Conservation (phyloP, 257 asterid species). For the Nicotiana obtusifolia region DNA sequence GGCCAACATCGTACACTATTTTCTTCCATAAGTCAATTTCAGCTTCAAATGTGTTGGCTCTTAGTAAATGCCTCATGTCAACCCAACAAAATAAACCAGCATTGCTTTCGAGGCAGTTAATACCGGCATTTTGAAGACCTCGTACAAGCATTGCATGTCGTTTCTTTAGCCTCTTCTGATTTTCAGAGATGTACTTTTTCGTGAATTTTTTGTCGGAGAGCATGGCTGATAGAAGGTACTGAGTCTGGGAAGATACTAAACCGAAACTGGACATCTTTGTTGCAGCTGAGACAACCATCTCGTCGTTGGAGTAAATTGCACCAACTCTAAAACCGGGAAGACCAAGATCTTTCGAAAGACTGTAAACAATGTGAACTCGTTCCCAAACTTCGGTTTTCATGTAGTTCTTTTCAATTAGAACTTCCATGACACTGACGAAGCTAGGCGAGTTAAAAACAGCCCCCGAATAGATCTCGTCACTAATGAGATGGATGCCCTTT, state of each 20-base stretch:
- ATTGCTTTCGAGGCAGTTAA: constrained; percentile 54
- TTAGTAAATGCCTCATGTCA: constrained; percentile 62
- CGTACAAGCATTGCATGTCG: constrained; percentile 51
- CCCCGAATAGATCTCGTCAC: constrained; percentile 84
- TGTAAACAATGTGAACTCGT: constrained; percentile 72
- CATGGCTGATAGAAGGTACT: constrained; percentile 58
- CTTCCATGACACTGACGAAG: constrained; percentile 63
- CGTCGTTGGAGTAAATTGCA: constrained; percentile 58
- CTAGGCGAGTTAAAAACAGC: constrained; percentile 56
- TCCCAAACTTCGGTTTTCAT: constrained; percentile 29
- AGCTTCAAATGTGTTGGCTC: constrained; percentile 39
- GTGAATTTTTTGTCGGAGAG: constrained; percentile 61
- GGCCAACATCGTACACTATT: constrained; percentile 68
- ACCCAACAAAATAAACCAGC: constrained; percentile 86
- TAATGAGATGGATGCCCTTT: constrained; percentile 61
- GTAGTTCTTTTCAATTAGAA: constrained; percentile 33
- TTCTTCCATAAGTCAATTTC: constrained; percentile 80
- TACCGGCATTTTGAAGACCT: constrained; percentile 48
- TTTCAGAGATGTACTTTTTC: constrained; percentile 38
- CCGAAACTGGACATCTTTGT: constrained; percentile 92
- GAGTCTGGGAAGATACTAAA: constrained; percentile 74
- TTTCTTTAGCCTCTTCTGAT: constrained; percentile 41
- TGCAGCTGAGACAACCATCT: constrained; percentile 59
- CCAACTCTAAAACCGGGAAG: constrained; percentile 92
- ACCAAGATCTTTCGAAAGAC: constrained; percentile 86